These are phyloP conservation scores for Globisporangium iwayamae DNA, from an alignment of 352 stramenopile genomes.

Conservation along the genomic window DNA sequence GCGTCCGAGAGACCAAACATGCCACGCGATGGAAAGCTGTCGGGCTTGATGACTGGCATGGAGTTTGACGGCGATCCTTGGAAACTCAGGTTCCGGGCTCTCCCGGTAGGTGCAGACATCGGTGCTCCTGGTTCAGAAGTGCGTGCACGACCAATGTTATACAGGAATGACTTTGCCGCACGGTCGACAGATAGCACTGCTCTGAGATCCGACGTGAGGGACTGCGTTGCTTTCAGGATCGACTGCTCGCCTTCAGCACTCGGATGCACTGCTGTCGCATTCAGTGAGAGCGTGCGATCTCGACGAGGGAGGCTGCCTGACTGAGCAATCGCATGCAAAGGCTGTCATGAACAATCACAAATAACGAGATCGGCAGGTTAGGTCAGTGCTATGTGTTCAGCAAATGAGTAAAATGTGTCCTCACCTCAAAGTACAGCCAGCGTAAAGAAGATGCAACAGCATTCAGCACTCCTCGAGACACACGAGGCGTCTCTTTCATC, in stretches of 20 bases:
- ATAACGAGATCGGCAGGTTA: not conserved
- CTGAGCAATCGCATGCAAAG: slow-evolving; percentile 57
- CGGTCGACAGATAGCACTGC: slow-evolving; percentile 62
- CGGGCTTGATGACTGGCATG: not conserved
- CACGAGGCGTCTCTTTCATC: slow-evolving; percentile 64
- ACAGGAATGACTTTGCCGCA: slow-evolving; percentile 70
- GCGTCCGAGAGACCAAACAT: slow-evolving; percentile 42
- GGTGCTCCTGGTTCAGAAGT: slow-evolving; percentile 25
- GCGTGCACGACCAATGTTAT: slow-evolving; percentile 55
- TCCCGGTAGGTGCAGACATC: slow-evolving; percentile 27
- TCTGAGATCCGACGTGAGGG: slow-evolving; percentile 61
- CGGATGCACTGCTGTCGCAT: slow-evolving; percentile 16
- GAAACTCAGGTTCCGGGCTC: slow-evolving; percentile 42
- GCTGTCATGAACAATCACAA: slow-evolving; percentile 22
- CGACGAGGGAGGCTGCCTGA: slow-evolving; percentile 59
- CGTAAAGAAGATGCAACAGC: slow-evolving; percentile 70
- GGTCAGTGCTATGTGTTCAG: not conserved
- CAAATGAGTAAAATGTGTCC: not conserved
- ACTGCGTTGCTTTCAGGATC: slow-evolving; percentile 51
- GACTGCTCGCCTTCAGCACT: slow-evolving; percentile 25
- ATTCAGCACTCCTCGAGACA: slow-evolving; percentile 77
- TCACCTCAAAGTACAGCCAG: slow-evolving; percentile 76
- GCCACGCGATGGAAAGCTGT: slow-evolving; percentile 14
- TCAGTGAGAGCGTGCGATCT: slow-evolving; percentile 37
- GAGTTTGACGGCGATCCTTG: slow-evolving; percentile 18